Conservation (phyloP, 2,329 filamentous ascomycete genomes). For the Diaporthe capsici region DNA sequence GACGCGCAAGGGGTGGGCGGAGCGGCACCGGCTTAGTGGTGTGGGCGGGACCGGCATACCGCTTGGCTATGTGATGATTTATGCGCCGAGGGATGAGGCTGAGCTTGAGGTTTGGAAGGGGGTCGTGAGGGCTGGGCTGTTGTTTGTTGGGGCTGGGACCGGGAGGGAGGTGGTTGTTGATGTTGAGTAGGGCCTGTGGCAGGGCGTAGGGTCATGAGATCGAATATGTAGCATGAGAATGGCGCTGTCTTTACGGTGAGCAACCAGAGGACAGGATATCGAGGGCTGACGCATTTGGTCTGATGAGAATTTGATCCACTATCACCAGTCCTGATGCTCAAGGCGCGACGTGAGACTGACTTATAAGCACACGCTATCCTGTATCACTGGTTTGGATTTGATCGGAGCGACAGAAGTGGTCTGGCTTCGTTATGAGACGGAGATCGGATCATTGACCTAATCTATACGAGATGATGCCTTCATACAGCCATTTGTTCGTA, state of each 20-base stretch:
- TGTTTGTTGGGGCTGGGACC: slow-evolving; percentile 36
- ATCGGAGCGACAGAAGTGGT: neutral
- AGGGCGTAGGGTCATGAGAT: no score
- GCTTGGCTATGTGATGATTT: slow-evolving; percentile 56
- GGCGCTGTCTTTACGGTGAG: neutral
- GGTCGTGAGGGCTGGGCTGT: slow-evolving; percentile 43
- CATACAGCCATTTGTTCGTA: neutral
- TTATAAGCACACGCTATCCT: neutral
- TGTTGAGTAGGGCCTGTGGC: neutral
- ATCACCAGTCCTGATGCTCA: no score
- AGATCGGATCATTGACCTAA: no score
- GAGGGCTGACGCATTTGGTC: neutral
- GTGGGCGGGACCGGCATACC: slow-evolving; percentile 46
- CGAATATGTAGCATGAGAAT: neutral
- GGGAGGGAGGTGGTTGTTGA: slow-evolving; percentile 21
- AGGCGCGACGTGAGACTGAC: no score
- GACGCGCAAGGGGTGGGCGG: slow-evolving; percentile 56
- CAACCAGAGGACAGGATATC: neutral
- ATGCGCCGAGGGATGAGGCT: slow-evolving; percentile 54
- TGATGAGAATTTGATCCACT: neutral
- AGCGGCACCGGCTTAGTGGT: slow-evolving; percentile 55
- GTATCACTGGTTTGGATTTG: no score
- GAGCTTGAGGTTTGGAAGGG: slow-evolving; percentile 53
- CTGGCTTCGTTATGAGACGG: no score
- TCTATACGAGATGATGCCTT: neutral